Evolutionary conservation across 192 early-diverging fungal species (phyloP), one percentile per base, ranked within the genome.

Genomic region (Gaertneriomyces semiglobifer): DNA sequence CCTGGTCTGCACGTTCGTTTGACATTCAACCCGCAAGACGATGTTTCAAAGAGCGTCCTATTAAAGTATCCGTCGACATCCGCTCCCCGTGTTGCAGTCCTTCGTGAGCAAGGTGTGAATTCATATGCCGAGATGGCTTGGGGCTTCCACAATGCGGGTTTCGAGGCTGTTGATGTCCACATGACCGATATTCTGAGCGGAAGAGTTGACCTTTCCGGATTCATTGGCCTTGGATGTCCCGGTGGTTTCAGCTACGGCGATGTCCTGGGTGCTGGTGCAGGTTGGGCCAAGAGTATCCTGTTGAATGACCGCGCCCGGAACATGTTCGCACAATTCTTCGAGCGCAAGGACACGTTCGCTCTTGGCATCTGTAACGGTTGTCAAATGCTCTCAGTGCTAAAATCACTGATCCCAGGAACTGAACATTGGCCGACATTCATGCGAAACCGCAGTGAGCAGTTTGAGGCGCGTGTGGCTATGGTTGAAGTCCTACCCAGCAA

Each of bases 161-260:
- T 99, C 75, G 82, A 81, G 2, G 87, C 90, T 9, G 89, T 96
- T 4, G 98, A 99, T 78, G 93, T 99, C 11, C 98, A 99, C 78
- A 99, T 99, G 96, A 92, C 94, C 4, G 96, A 99, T 71, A 78
- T 99, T 25, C 70, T 98, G 20, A 7, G 16, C 19, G 75, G 73
- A 41, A 51, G 50, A 1, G 60, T 71, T 62, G 66, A 81, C 0
- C 77, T 99, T 20, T 73, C 64, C 55, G 76, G 77, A 46, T 98
- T 98, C 75, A 78, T 80, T 53, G 97, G 97, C 5, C 78, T 99
- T 47, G 98, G 89, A 25, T 89, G 90, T 9, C 95, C 94, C 63
- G 98, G 98, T 71, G 98, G 98, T 7, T 99, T 99, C 84, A 91
- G 90, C 0, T 99, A 99, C 72, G 98, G 98, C 65, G 98, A 99